Evolutionary conservation across 331 rosid species (phyloP), one percentile per base, ranked within the genome.

Genomic region (Acacia pycnantha): DNA sequence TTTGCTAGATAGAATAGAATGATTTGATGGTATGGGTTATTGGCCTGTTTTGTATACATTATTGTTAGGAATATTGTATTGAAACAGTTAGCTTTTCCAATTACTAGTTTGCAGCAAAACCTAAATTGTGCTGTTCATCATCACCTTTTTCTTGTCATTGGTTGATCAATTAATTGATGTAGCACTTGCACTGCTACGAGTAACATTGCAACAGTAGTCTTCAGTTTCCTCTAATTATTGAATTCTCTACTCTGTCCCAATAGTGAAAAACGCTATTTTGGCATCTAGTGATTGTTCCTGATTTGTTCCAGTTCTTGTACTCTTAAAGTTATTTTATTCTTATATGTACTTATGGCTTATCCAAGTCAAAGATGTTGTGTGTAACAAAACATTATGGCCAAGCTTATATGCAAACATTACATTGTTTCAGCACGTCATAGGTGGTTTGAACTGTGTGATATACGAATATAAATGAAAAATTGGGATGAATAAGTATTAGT

Each of bases 391-490:
- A 58, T 33, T 47, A 74, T 69, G 73, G 67, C 71, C 77, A 18
- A 70, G 61, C 65, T 64, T 58, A 64, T 77, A 18, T 61, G 79
- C 74, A 47, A 66, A 51, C 53, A 76, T 77, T 44, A 15, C 22
- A 24, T 31, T 54, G 56, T 62, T 26, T 14, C 53, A 59, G 73
- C 59, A 65, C 81, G 18, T 78, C 24, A 74, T n/a, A 15, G 43
- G 14, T 37, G 46, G 82, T 76, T 56, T 70, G 80, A 37, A 21
- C 64, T 69, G 37, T 70, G 56, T 70, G 26, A 44, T 70, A 1
- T 44, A 70, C 33, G 51, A 62, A 73, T 27, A 58, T 53, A 62
- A 61, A 71, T 79, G 69, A 51, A 82, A 73, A 84, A 75, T 48
- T 50, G 10, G 13, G 44, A 12, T 24, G n/a, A 70, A 70, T 41